Evolutionary conservation across 176 grass and related monocot species (phyloP), one percentile per base, ranked within the genome.

Genomic region (Luzula sylvatica): DNA sequence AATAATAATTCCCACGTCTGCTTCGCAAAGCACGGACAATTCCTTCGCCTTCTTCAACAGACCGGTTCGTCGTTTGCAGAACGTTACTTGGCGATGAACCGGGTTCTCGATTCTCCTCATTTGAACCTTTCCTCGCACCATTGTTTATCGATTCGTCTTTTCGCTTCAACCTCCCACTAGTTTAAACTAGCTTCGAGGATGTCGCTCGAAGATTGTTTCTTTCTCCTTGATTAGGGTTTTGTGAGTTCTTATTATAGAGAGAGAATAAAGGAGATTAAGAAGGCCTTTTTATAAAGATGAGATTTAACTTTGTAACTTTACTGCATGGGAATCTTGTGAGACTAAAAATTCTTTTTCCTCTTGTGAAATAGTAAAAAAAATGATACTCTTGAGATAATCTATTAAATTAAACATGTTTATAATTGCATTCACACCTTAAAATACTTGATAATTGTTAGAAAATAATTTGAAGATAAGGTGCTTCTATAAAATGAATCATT

Each of bases 171-270:
- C 68, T 71, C 55, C 55, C 55, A 71, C 68, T 71, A 71, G 68
- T 71, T 71, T 61, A 71, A 20, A 71, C 68, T 71, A 71, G 68
- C 68, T 71, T 71, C 68, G 55, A 61, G 68, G 68, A 38, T 61
- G 68, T 69, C 56, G 66, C 66, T 64, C 47, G 42, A 23, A 61
- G 58, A 61, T 46, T 6, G 26, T 22, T n/a, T 29, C 28, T 27
- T 55, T 60, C 55, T 58, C 55, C 40, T 21, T 12, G 17, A 25
- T 64, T 23, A 27, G 20, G n/a, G 14, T 8, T 17, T 46, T 46
- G 15, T 14, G 15, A 17, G 15, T 23, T 42, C 15, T 63, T 30
- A 42, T 28, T 38, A 39, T 23, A 12, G 41, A 38, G 15, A 46
- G 14, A 46, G 38, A 64, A 46, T 30, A 32, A 11, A 64, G 29